A percentile compares a stretch with the other conserved stretches of the same genome.
These are phyloP conservation scores for Aspergillus sclerotiicarbonarius DNA, from an alignment of 495 filamentous ascomycete genomes.

Conservation along the genomic window DNA sequence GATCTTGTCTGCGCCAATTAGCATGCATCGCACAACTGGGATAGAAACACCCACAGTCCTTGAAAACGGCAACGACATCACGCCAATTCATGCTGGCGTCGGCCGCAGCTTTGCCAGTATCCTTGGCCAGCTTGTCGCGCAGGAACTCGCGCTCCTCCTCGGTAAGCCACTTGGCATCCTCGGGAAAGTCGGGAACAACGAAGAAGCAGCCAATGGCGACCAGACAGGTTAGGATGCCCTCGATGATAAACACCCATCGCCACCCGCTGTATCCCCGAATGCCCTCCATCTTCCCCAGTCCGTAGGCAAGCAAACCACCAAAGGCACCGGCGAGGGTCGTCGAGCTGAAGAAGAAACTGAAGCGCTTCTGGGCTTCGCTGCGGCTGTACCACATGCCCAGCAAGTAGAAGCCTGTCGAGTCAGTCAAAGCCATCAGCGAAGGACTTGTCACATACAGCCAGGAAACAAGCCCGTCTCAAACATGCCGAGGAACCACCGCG, in stretches of 20 bases:
- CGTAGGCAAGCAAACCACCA: constrained; percentile 76
- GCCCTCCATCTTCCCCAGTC: constrained; percentile 71
- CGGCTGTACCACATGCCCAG: constrained; percentile 86
- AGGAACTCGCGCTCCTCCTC: constrained; percentile 68
- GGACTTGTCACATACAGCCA: constrained; percentile 37
- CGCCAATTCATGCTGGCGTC: constrained; percentile 59
- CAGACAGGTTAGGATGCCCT: constrained; percentile 70
- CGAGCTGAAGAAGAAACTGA: constrained; percentile 79
- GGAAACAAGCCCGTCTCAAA: constrained; percentile 80
- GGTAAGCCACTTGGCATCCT: constrained; percentile 54
- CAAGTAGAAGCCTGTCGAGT: constrained; percentile 48
- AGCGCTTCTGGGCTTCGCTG: constrained; percentile 80
- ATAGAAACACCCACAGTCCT: constrained; percentile 53
- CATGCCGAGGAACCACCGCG: constrained; percentile 77
- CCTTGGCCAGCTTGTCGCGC: constrained; percentile 70
- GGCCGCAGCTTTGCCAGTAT: constrained; percentile 69
- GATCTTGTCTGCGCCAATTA: constrained; percentile 52
- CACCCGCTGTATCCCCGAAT: constrained; percentile 71
- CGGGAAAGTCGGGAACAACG: constrained; percentile 71
- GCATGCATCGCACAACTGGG: not conserved
- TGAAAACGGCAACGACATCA: constrained; percentile 71
- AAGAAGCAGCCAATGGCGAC: constrained; percentile 73
- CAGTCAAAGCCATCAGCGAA: constrained; percentile 15
- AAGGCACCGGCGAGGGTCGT: constrained; percentile 86
- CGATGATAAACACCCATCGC: constrained; percentile 76